phyloP scores from a whole-genome alignment of 2,329 filamentous ascomycete species.

The Lachnellula subtilissima region DNA sequence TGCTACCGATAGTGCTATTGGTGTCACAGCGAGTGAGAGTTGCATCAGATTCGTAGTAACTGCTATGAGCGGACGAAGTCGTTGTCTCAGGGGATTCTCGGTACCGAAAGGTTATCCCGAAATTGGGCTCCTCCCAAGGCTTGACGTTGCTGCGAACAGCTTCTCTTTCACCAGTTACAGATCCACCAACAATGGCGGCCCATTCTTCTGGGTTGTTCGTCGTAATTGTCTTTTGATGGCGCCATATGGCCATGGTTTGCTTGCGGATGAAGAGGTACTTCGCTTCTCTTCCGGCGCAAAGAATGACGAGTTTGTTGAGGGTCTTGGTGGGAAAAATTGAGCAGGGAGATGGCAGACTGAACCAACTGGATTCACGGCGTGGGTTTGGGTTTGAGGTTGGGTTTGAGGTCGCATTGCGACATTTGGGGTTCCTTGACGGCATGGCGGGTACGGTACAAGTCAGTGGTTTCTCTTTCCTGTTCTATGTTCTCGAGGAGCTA shows the following conservation, averaged over 20 bases:
- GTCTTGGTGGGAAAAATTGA: background rate
- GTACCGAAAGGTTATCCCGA: slow-evolving; percentile 15
- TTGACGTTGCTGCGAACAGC: background rate
- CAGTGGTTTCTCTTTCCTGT: background rate
- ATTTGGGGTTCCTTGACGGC: background rate
- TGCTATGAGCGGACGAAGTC: background rate
- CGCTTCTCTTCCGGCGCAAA: slow-evolving; percentile 9
- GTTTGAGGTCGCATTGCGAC: background rate
- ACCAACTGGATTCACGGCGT: background rate
- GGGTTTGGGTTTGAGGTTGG: background rate
- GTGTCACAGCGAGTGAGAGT: background rate
- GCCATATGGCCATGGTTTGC: background rate
- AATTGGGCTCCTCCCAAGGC: slow-evolving; percentile 12
- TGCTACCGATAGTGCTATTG: background rate
- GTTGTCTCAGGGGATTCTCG: background rate
- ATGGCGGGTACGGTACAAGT: background rate
- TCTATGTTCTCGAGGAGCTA: no score
- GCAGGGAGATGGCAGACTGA: background rate
- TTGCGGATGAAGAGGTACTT: slow-evolving; percentile 8
- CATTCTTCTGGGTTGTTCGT: background rate
- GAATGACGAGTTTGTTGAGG: slow-evolving; percentile 8
- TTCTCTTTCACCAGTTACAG: slow-evolving; percentile 4
- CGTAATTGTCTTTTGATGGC: background rate
- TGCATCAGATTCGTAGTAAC: background rate
- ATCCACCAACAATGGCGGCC: slow-evolving; percentile 15